Evolutionary conservation across 164 flowering plant genomes (phyloP).

Genomic region (Hamamelis virginiana): DNA sequence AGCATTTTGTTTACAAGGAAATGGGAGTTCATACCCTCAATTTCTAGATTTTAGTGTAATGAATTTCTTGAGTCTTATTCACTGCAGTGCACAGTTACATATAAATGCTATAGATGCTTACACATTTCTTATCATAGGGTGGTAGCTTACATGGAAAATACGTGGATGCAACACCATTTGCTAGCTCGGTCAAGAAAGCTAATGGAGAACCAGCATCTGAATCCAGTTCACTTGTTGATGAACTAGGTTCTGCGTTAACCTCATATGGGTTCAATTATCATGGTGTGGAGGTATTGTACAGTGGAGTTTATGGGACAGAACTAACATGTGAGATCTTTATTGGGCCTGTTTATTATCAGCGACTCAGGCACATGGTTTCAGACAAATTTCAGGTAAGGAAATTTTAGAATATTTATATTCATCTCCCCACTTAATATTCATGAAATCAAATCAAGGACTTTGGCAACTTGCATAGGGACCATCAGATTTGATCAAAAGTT

Average conservation of each 20-base stretch:
- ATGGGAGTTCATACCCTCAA: too few species aligned
- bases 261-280: conserved; percentile 76
- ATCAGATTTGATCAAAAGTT: too few species aligned
- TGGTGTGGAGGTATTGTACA: conserved; percentile 80
- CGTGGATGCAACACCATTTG: conserved; percentile 91
- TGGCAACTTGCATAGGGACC: not conserved
- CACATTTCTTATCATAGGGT: conserved; percentile 46
- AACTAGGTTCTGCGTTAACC: conserved; percentile 64
- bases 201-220: conserved; percentile 34
- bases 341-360: conserved; percentile 97
- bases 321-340: conserved; percentile 86
- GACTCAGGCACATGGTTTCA: conserved; percentile 96
- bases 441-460: not conserved
- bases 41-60: not conserved
- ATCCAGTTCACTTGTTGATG: conserved; percentile 71
- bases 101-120: not conserved
- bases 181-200: conserved; percentile 38
- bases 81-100: not conserved
- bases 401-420: not conserved
- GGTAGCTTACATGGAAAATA: conserved; percentile 80
- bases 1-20: too few species aligned
- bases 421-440: not conserved
- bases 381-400: conserved; percentile 82
- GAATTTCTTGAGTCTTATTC: not conserved
- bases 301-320: conserved; percentile 89